Base-by-base conservation (phyloP, 192 early-diverging fungal genomes). In the Gamsiella multidivaricata region DNA sequence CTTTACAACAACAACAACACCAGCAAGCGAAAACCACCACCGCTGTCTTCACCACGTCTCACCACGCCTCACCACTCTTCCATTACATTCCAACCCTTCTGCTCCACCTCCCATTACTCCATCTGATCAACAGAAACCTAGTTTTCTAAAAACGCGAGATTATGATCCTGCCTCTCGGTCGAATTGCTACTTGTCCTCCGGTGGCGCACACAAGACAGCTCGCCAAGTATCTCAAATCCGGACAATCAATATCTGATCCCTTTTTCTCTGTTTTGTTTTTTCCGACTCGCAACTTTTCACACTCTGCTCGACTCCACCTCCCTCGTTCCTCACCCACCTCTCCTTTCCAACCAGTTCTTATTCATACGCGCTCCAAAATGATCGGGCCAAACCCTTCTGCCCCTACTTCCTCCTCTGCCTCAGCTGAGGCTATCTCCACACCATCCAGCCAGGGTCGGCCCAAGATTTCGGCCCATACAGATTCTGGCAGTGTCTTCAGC, bases 161-260 rank as follows among this genome's bases (percentile, higher is more conserved):
- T 22, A 37, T 39, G 7, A 2, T 22, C 54, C 6, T 43, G 25
- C 18, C 43, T 41, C 6, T 60, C 25, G 18, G 26, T n/a, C 41
- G 42, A 28, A 46, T 60, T 12, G 7, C 25, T 32, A 5, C 42
- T 28, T 8, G 17, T 20, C 1, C 34, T n/a, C n/a, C 36, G 5
- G 54, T 39, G 34, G 54, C 54, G 55, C 25, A 34, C 18, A 25
- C 37, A 8, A 37, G 20, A 26, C 39, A 26, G 10, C 15, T 42
- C 59, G 3, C 15, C 23, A 31, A 14, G 22, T 22, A 54, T 31
- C 54, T 66, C 28, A 56, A 66, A 45, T 54, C 64, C 64, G 47
- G 53, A 46, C 64, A 33, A 3, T 12, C 43, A 4, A 32, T 56
- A 29, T 56, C 54, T 56, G 53, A 66, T 41, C 15, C 29, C 7